These are phyloP conservation scores for Aspergillus proliferans DNA, from an alignment of 2,329 filamentous ascomycete species.

Conservation along the genomic window DNA sequence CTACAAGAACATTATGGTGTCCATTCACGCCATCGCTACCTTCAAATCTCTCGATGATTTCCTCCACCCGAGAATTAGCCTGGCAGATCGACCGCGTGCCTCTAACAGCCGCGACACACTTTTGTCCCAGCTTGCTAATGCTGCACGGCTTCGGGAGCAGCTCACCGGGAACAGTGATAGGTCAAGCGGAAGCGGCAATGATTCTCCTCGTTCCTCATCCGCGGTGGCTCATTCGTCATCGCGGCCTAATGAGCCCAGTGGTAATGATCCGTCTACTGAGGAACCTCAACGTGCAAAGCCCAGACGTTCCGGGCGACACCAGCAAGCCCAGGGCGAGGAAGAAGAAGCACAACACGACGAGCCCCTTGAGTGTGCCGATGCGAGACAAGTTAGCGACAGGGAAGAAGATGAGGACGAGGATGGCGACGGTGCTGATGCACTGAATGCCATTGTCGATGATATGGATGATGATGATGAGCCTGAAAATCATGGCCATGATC, in stretches of 20 bases:
- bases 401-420: conserved; percentile 58
- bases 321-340: conserved; percentile 49
- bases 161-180: conserved; percentile 24
- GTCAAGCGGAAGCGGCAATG: conserved; percentile 28
- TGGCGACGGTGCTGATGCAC: conserved; percentile 48
- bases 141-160: conserved; percentile 55
- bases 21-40: conserved; percentile 94
- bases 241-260: conserved; percentile 9
- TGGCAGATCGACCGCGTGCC: conserved; percentile 66
- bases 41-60: conserved; percentile 98
- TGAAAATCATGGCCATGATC: conserved; percentile 67
- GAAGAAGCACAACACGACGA: conserved; percentile 62
- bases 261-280: conserved; percentile 33
- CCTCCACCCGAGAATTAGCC: conserved; percentile 76
- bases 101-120: conserved; percentile 55
- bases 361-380: conserved; percentile 85
- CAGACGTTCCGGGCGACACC: conserved; percentile 59
- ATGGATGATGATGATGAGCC: conserved; percentile 81
- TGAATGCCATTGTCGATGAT: conserved; percentile 87
- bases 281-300: conserved; percentile 38
- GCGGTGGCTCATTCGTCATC: conserved; percentile 12
- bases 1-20: conserved; percentile 94
- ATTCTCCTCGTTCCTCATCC: conserved; percentile 15
- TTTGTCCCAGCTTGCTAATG: conserved; percentile 68
- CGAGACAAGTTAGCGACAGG: conserved; percentile 71